A percentile compares a stretch with the other conserved stretches of the same genome.
These are phyloP conservation scores for Corylus heterophylla DNA, from an alignment of 306 rosid genomes.

Conservation along the genomic window DNA sequence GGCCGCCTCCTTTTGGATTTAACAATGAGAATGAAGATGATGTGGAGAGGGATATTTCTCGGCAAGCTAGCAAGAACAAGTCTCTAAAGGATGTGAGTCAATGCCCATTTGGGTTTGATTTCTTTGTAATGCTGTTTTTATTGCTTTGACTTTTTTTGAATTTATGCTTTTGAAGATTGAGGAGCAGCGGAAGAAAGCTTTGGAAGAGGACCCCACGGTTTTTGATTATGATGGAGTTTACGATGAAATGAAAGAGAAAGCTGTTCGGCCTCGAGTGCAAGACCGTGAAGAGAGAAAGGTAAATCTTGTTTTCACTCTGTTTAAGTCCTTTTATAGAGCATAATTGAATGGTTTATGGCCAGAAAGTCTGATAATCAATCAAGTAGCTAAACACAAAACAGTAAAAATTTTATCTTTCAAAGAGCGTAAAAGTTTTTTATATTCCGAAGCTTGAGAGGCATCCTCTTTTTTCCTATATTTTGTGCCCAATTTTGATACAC, in stretches of 20 bases:
- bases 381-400: background rate
- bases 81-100: constrained; percentile 66
- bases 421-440: background rate
- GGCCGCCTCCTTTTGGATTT: constrained; percentile 59
- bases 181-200: constrained; percentile 79
- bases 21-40: constrained; percentile 63
- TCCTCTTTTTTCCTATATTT: too few relatives aligned
- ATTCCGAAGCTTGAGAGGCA: too few relatives aligned
- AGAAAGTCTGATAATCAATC: background rate
- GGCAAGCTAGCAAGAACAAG: constrained; percentile 81
- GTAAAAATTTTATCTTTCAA: background rate
- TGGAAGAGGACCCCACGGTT: constrained; percentile 78
- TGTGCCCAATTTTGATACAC: too few relatives aligned
- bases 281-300: constrained; percentile 83
- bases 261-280: constrained; percentile 52
- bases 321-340: background rate
- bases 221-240: constrained; percentile 89
- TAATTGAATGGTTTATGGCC: background rate
- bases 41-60: constrained; percentile 78
- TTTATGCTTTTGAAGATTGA: constrained; percentile 50
- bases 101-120: constrained; percentile 2
- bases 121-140: background rate
- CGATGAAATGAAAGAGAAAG: constrained; percentile 77
- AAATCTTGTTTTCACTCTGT: background rate
- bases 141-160: constrained; percentile 11